Base-by-base conservation (phyloP, 2,329 filamentous ascomycete species). In the Biscogniauxia sp. region DNA sequence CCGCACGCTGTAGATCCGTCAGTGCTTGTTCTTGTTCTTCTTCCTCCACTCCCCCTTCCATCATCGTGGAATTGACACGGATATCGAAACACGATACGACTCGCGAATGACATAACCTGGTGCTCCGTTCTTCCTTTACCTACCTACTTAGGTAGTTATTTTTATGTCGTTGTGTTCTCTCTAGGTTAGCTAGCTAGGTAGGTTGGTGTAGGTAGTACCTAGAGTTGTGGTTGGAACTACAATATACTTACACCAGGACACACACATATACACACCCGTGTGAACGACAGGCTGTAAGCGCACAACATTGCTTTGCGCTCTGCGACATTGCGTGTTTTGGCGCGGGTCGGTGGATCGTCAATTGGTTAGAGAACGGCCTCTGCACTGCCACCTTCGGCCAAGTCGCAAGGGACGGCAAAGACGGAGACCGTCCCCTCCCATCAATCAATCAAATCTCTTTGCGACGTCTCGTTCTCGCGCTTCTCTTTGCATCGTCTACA, bases 321-420 rank as follows among this genome's bases (percentile, higher is more conserved):
- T 66, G 64, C 60, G 64, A 64, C 64, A 66, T 52, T 53, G 58
- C 59, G 58, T 61, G 64, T 66, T 66, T 66, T 57, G 64, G 59
- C 51, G 54, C 53, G 58, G 56, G 37, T 50, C 56, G 52, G 56
- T 49, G 41, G 57, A 60, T 61, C 61, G 53, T 26, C 55, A 32
- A 58, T 59, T 61, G 58, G 53, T n/a, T 9, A 17, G 15, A 45
- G 41, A 32, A 51, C 20, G 55, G 25, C 50, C 6, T 26, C 51
- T 61, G 59, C 59, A 61, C 59, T 61, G 59, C 59, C 59, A 61
- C 59, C 52, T n/a, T 57, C 54, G 54, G 54, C 54, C 37, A 26
- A 32, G 17, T 20, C 32, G 17, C 54, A 20, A 55, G 26, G 28
- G 28, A 32, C 28, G 28, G 28, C 28, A 32, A 32, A 45, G 37